A percentile compares a stretch with the other conserved stretches of the same genome.
Conservation (phyloP, 2,329 filamentous ascomycete genomes). For the Fusarium tricinctum region DNA sequence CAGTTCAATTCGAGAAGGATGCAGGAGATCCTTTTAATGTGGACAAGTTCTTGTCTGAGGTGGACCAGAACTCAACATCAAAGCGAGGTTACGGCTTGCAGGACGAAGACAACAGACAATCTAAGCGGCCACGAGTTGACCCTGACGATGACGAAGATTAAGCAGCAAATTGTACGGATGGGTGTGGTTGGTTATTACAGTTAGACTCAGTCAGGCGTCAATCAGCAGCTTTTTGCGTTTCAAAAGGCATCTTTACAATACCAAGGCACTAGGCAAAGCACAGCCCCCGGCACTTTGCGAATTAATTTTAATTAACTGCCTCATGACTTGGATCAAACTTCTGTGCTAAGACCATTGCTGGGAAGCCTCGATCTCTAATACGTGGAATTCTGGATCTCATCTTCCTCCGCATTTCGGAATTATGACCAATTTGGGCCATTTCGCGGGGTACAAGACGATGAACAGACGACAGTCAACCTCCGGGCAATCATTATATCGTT, state of each 20-base stretch:
- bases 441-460: conserved; percentile 27
- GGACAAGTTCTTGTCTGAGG: conserved; percentile 91
- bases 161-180: conserved; percentile 21
- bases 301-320: conserved; percentile 12
- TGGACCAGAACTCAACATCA: conserved; percentile 70
- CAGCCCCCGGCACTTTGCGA: neutral
- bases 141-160: conserved; percentile 63
- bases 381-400: conserved; percentile 37
- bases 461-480: conserved; percentile 9
- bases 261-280: conserved; percentile 11
- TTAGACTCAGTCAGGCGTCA: conserved; percentile 46
- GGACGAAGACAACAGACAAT: conserved; percentile 69
- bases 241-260: conserved; percentile 24
- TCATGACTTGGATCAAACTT: conserved; percentile 1
- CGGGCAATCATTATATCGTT: conserved; percentile 18
- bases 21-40: conserved; percentile 90
- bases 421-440: conserved; percentile 27
- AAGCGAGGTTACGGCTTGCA: conserved; percentile 85
- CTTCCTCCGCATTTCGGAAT: conserved; percentile 35
- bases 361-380: conserved; percentile 31
- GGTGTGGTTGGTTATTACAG: conserved; percentile 39
- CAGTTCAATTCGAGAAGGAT: conserved; percentile 97
- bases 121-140: conserved; percentile 84
- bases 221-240: conserved; percentile 31
- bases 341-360: conserved; percentile 12